These are phyloP conservation scores for Acanthamoeba divionensis DNA, from an alignment of 208 protist genomes.

Conservation along the genomic window DNA sequence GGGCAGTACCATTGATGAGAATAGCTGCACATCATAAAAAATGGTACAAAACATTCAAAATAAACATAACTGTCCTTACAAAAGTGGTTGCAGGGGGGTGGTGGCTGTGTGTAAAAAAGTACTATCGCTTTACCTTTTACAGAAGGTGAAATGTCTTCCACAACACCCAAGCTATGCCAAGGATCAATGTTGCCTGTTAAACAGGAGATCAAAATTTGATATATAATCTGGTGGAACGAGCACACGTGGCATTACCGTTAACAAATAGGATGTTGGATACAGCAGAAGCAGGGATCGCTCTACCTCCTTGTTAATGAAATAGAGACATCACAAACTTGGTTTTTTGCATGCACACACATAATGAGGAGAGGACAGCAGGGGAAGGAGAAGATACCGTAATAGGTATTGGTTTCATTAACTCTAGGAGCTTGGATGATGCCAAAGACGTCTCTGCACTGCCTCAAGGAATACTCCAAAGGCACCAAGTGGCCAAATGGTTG, in stretches of 20 bases:
- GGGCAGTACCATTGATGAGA: conserved; percentile 50
- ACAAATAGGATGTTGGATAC: conserved; percentile 57
- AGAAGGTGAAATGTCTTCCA: background rate
- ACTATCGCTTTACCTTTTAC: background rate
- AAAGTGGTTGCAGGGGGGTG: too few species aligned
- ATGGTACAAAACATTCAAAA: background rate
- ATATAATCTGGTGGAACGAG: too few species aligned
- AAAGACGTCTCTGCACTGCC: conserved; percentile 26
- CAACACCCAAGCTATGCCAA: conserved; percentile 25
- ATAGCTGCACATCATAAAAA: background rate
- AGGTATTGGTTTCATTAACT: conserved; percentile 21
- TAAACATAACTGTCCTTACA: background rate
- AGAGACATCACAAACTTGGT: too few species aligned
- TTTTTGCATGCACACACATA: too few species aligned
- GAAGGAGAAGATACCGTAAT: conserved; percentile 3
- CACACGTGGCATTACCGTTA: conserved; percentile 14
- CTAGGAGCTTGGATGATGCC: background rate
- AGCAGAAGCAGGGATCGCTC: too few species aligned
- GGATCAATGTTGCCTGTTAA: conserved; percentile 47
- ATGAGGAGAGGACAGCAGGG: background rate
- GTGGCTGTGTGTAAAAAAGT: too few species aligned
- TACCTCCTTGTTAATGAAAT: too few species aligned
- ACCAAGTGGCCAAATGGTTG: conserved; percentile 34
- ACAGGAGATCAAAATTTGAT: too few species aligned
- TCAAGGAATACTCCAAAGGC: conserved; percentile 7